These are phyloP conservation scores for Boletus sp. DNA, from an alignment of 768 basidiomycete genomes.

Conservation along the genomic window DNA sequence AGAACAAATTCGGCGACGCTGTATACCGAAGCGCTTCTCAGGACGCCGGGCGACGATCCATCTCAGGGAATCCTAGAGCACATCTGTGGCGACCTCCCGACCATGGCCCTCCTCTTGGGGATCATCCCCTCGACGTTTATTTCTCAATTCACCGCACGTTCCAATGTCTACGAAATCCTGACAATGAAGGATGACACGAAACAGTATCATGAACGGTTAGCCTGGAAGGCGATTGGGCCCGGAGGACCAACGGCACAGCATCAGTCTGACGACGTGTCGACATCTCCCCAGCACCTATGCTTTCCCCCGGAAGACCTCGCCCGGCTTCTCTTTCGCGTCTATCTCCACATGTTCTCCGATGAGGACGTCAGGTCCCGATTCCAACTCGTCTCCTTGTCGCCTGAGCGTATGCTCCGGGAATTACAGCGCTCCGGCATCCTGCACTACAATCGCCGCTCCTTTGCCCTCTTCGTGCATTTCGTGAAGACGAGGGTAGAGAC, in stretches of 20 bases:
- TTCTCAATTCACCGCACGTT: constrained; percentile 24
- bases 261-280: too few relatives aligned
- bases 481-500: constrained; percentile 35
- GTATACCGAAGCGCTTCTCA: constrained; percentile 28
- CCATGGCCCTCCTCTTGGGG: constrained; percentile 25
- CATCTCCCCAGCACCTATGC: background rate
- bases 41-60: constrained; percentile 3
- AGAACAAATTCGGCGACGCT: constrained; percentile 19
- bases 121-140: constrained; percentile 21
- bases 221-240: constrained; percentile 19
- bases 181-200: background rate
- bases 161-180: constrained; percentile 20
- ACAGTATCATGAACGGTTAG: constrained; percentile 26
- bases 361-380: constrained; percentile 13
- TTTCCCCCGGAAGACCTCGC: constrained; percentile 21
- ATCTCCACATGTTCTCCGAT: constrained; percentile 27
- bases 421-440: constrained; percentile 17
- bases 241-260: background rate
- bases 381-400: background rate
- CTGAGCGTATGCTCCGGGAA: background rate
- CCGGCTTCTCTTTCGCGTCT: constrained; percentile 19
- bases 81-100: constrained; percentile 24
- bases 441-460: constrained; percentile 48
- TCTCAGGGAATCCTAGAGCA: constrained; percentile 16
- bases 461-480: constrained; percentile 42